Evolutionary conservation across 306 rosid species (phyloP).

Genomic region (Cucurbita argyrosperma): DNA sequence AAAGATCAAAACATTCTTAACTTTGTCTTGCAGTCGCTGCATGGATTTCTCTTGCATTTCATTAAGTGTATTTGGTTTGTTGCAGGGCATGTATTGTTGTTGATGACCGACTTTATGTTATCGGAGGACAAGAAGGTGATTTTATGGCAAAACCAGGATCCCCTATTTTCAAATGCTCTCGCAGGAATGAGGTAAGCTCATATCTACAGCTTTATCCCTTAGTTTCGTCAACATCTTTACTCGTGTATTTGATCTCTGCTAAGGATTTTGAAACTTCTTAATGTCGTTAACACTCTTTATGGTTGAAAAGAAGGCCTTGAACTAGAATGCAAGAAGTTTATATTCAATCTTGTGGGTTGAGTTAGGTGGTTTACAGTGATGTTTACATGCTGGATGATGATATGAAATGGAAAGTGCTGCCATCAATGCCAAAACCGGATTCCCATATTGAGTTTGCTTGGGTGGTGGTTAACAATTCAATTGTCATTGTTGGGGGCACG

Average conservation of each 20-base stretch:
- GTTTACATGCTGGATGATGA: slow-evolving; percentile 72
- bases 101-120: slow-evolving; percentile 47
- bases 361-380: slow-evolving; percentile 70
- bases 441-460: slow-evolving; percentile 82
- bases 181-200: slow-evolving; percentile 60
- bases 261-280: not conserved
- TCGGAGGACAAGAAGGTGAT: slow-evolving; percentile 97
- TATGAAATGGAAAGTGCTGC: slow-evolving; percentile 71
- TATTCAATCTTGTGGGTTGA: slow-evolving; percentile 2
- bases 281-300: not conserved
- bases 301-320: not conserved
- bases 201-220: not conserved
- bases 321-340: not conserved
- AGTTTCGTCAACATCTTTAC: not conserved
- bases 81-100: slow-evolving; percentile 54
- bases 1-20: not conserved
- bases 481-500: slow-evolving; percentile 71
- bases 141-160: slow-evolving; percentile 92
- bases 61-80: not conserved
- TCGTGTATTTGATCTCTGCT: not conserved
- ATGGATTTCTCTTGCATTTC: not conserved
- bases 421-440: slow-evolving; percentile 77
- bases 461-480: slow-evolving; percentile 67
- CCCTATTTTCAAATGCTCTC: slow-evolving; percentile 88
- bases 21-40: not conserved